Conservation (phyloP, 1,284 basidiomycete species). For the Boletus holoroseus region DNA sequence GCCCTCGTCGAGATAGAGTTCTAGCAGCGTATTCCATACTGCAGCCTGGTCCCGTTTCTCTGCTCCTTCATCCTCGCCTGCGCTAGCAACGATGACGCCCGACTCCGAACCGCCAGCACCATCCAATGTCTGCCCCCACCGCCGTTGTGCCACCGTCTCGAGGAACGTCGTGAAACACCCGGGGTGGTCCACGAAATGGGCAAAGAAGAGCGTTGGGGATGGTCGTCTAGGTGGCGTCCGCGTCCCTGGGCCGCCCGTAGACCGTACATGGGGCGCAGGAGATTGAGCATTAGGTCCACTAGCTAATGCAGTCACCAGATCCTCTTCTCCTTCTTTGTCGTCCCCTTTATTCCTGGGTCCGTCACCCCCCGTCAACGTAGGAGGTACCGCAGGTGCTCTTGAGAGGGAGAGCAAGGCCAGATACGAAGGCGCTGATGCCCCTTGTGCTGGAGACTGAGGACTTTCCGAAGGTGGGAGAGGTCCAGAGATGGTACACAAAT, state of each 20-base stretch:
- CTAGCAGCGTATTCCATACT: slow-evolving; percentile 94
- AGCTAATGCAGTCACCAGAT: slow-evolving; percentile 13
- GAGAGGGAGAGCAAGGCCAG: slow-evolving; percentile 76
- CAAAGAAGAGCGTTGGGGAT: slow-evolving; percentile 85
- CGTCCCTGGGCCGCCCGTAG: slow-evolving; percentile 19
- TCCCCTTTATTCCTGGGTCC: slow-evolving; percentile 32
- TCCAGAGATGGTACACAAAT: slow-evolving; percentile 77
- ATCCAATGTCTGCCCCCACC: slow-evolving; percentile 79
- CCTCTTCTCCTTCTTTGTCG: slow-evolving; percentile 19
- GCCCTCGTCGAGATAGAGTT: slow-evolving; percentile 69
- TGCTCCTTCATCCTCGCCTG: slow-evolving; percentile 43
- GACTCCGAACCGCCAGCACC: slow-evolving; percentile 18
- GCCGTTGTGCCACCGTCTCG: slow-evolving; percentile 75
- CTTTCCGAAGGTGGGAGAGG: slow-evolving; percentile 34
- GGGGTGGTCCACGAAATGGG: slow-evolving; percentile 91
- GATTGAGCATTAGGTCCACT: slow-evolving; percentile 15
- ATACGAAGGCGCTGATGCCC: slow-evolving; percentile 51
- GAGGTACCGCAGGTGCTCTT: slow-evolving; percentile 42
- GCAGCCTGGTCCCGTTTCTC: slow-evolving; percentile 75
- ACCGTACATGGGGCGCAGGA: slow-evolving; percentile 3
- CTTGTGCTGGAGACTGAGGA: slow-evolving; percentile 26
- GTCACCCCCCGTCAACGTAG: slow-evolving; percentile 34
- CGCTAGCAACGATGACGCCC: neutral
- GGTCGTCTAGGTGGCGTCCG: slow-evolving; percentile 49
- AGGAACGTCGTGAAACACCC: slow-evolving; percentile 82